Base-by-base conservation (phyloP, 1,284 basidiomycete genomes). In the Ustilago tritici region DNA sequence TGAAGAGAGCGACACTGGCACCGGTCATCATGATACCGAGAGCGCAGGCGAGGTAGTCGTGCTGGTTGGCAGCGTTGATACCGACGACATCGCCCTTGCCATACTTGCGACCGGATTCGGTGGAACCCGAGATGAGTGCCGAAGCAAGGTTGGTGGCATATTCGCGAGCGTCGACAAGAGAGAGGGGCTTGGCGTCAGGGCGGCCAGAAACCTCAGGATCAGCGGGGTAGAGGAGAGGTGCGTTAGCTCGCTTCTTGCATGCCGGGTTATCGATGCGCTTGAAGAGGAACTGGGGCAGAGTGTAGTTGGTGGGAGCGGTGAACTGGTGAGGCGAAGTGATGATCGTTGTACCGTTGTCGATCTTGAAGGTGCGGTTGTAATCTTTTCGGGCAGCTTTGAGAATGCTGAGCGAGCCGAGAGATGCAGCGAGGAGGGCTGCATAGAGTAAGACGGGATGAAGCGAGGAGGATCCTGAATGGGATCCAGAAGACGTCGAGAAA, bases 21-120 rank as follows among this genome's bases (percentile, higher is more conserved):
- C 83, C 83, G 17, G 78, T 79, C 41, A 84, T 71, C 71, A 84
- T 81, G 47, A 79, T 63, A 49, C 80, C 84, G 11, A 85, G 71
- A 4, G 77, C 80, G 15, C 65, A 76, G 10, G 78, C 61, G 5
- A 80, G 59, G 53, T 84, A 85, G 56, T 85, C 84, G 62, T 85
- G 82, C 63, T 84, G 81, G 63, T 82, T 84, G 46, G 77, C 55
- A 7, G 80, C 69, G 46, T 76, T 82, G 65, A 85, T 67, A 32
- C 67, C 70, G 28, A 82, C 66, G 11, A 85, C 81, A 54, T 85
- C 79, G 32, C 78, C 80, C 49, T 70, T 74, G 28, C 70, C 56
- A 62, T 82, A 84, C 40, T 77, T 69, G 53, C 67, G 65, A 46
- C 66, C 77, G 31, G 69, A 69, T 52, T 65, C 71, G 15, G 70